Evolutionary conservation across 768 basidiomycete species (phyloP).

Genomic region (Suillus variegatus): DNA sequence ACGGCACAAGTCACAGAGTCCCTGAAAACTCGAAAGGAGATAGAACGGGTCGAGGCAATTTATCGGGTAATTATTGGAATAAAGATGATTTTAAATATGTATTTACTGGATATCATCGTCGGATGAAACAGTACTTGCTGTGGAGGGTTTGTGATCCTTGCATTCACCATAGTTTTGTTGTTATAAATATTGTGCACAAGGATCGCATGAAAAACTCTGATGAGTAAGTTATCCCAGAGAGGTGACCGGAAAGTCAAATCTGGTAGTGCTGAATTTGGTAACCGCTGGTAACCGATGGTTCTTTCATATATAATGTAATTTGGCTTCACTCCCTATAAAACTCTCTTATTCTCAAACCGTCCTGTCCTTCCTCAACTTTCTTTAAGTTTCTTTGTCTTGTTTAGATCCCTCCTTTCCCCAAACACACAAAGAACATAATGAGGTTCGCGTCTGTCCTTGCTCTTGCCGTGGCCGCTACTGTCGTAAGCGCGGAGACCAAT

Average conservation of each 20-base stretch:
- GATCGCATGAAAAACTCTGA: not conserved
- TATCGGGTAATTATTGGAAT: not conserved
- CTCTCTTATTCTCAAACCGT: slow-evolving; percentile 4
- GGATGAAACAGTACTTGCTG: not conserved
- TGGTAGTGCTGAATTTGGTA: not conserved
- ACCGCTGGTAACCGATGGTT: slow-evolving; percentile 5
- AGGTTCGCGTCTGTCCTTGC: slow-evolving; percentile 34
- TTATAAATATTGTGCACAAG: not conserved
- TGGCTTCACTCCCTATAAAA: not conserved
- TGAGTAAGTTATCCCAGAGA: not conserved
- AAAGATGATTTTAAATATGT: not conserved
- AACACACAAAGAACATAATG: slow-evolving; percentile 21
- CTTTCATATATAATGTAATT: slow-evolving; percentile 1
- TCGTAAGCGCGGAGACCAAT: slow-evolving; percentile 50
- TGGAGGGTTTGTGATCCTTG: not conserved
- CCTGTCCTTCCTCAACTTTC: slow-evolving; percentile 12
- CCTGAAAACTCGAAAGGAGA: not conserved
- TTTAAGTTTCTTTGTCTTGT: slow-evolving; percentile 14
- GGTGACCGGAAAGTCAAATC: not conserved
- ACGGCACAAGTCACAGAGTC: not conserved
- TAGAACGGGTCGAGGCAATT: not conserved
- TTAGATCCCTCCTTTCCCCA: not conserved
- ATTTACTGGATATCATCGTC: not conserved
- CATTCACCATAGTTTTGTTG: not conserved
- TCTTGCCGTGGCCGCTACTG: slow-evolving; percentile 38